phyloP scores from a whole-genome alignment of 2,329 filamentous ascomycete species.

The Xylaria arbuscula region DNA sequence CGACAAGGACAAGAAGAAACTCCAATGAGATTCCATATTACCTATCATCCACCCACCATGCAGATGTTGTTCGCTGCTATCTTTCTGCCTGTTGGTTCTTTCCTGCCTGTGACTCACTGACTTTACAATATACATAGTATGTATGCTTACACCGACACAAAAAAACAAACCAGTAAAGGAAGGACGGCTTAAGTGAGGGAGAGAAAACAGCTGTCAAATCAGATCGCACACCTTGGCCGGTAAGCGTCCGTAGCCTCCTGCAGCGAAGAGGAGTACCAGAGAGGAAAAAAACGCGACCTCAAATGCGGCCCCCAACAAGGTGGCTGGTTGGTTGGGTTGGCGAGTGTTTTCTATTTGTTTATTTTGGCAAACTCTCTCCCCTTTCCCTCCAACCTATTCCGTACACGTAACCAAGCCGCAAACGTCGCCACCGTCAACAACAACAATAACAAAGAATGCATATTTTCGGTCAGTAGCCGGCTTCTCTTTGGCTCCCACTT shows the following conservation, averaged over 20 bases:
- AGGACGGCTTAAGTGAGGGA: background rate
- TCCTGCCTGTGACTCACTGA: slow-evolving; percentile 22
- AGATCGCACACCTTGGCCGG: slow-evolving; percentile 24
- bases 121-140: background rate
- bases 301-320: slow-evolving; percentile 30
- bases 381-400: slow-evolving; percentile 9
- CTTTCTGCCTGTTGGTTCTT: slow-evolving; percentile 21
- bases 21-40: slow-evolving; percentile 36
- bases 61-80: slow-evolving; percentile 23
- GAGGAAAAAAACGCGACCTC: slow-evolving; percentile 31
- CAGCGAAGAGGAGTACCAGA: slow-evolving; percentile 30
- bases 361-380: background rate
- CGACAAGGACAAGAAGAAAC: slow-evolving; percentile 15
- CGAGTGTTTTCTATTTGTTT: slow-evolving; percentile 13
- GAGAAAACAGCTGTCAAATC: slow-evolving; percentile 12
- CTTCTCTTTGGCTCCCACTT: slow-evolving; percentile 27
- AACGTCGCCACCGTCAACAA: slow-evolving; percentile 6
- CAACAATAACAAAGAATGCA: slow-evolving; percentile 9
- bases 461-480: slow-evolving; percentile 36
- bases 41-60: slow-evolving; percentile 16
- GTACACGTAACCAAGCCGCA: slow-evolving; percentile 8
- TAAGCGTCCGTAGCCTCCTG: slow-evolving; percentile 30
- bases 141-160: slow-evolving; percentile 26
- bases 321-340: slow-evolving; percentile 17
- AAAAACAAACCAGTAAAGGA: slow-evolving; percentile 1